Base-by-base conservation (phyloP, 2,329 filamentous ascomycete species). In the Penicillium hordei region DNA sequence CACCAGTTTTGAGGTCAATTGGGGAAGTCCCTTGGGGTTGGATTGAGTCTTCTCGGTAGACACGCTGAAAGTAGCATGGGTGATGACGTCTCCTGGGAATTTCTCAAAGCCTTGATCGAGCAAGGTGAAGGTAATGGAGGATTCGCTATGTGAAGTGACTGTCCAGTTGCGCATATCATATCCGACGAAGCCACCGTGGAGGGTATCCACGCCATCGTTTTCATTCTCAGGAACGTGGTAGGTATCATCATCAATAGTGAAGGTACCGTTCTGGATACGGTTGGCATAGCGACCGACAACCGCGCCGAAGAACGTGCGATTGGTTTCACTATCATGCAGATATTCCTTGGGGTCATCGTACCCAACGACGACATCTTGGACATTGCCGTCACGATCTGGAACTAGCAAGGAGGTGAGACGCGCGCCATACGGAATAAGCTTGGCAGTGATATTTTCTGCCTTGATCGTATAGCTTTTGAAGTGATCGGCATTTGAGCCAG, bases 261-360 rank as follows among this genome's bases (percentile, higher is more conserved):
- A 84, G 4, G 81, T 83, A 51, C 81, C 80, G 58, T 84, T 84
- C 73, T 79, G 82, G 70, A 83, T 83, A 39, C 81, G 78, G 65
- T 83, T 83, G 56, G 81, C 81, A 70, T 83, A 83, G 48, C 81
- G 77, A 55, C 81, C 81, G 15, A 81, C 79, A 6, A 79, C 69
- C 2, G 79, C 69, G 19, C 79, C 79, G 59, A 79, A 80, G 69
- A 72, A 81, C 48, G 77, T 81, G 64, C 80, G 77, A 48, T 77
- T 77, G 33, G 77, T 80, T 59, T 76, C 65, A 9, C 74, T 75
- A 60, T 82, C 79, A 27, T 70, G 69, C 48, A 79, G 60, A 64
- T 82, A 79, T 59, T 76, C 62, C 21, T 69, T 69, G 3, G 76
- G 71, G 59, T 80, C 72, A 59, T 83, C 81, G 54, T 81, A 83